Base-by-base conservation (phyloP, 305 asterid species). In the Withania somnifera region DNA sequence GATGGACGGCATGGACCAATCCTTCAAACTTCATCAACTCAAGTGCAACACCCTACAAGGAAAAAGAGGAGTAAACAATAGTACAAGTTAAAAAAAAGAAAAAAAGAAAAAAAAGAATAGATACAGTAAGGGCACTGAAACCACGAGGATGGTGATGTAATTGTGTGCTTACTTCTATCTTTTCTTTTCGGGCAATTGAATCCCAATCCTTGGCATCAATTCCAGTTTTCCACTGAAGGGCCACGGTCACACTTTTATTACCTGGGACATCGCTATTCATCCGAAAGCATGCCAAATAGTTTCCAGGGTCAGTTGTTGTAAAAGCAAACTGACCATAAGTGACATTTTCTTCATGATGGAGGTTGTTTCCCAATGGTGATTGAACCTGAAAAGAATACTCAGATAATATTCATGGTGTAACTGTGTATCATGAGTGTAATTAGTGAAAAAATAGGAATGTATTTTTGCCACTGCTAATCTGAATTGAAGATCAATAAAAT, bases 181-280 rank as follows among this genome's bases (percentile, higher is more conserved):
- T 83, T 78, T 86, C 89, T 80, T 88, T 88, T 84, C 76, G 78
- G 53, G 90, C 88, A 79, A 87, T 84, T 54, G 88, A 85, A 26
- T 85, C 87, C 90, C 88, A 87, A 79, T 85, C 89, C 83, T 77
- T 88, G 0, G 89, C 84, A 17, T 84, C 86, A 79, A 88, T 77
- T 34, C 90, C 90, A 8, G 71, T 84, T 82, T 82, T 86, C 87
- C 89, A 86, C 47, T 81, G 84, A 69, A 88, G 61, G 28, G 86
- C 85, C 32, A 88, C 71, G 24, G 82, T 71, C 20, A 30, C 86
- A n/a, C 54, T 82, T 83, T 86, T 86, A 79, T 58, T 85, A 53
- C 42, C 79, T 34, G 67, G 63, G 63, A 38, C 61, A 6, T 68
- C 28, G 11, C 36, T 54, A 51, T 57, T 84, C 78, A 78, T 22